Evolutionary conservation across 2,329 filamentous ascomycete genomes (phyloP), one percentile per base, ranked within the genome.

Genomic region (Microdochium nivale): DNA sequence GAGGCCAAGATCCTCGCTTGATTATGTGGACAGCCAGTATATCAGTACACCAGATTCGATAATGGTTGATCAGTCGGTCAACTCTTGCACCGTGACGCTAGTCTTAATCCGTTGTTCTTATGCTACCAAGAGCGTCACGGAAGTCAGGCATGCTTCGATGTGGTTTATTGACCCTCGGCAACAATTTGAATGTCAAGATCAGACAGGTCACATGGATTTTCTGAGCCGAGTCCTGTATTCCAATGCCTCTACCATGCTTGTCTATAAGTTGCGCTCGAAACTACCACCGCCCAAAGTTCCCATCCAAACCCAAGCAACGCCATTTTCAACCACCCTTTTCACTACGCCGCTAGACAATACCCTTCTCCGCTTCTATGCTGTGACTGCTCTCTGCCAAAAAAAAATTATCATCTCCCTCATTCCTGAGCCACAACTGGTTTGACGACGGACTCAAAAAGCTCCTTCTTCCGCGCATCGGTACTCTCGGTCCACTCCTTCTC

Each of bases 1-100:
- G 87, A 95, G 69, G 88, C 89, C 2, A 87, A 86, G 70, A 75
- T 94, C 47, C 75, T 72, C 48, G 73, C 70, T 40, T 79, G 65
- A 58, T 66, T 3, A 67, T 69, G 52, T 67, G 70, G 57, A 23
- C 40, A 8, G 10, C 5, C 33, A 19, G 9, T 19, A 32, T 25
- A 32, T 16, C 16, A 33, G 10, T 16, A 21, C 33, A 23, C 11
- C 10, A 2, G 13, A 9, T 24, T 25, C 19, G 33, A 44, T 44
- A 5, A 19, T 14, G 33, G 7, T 19, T 19, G 33, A 14, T 14
- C 14, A 33, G 30, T 33, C 8, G 30, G n/a, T n/a, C n/a, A n/a
- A n/a, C n/a, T n/a, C n/a, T n/a, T n/a, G n/a, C n/a, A n/a, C n/a
- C n/a, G n/a, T n/a, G n/a, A n/a, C n/a, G n/a, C n/a, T n/a, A n/a